These are phyloP conservation scores for Termitomyces sp. DNA, from an alignment of 1,284 basidiomycete species.

Conservation along the genomic window DNA sequence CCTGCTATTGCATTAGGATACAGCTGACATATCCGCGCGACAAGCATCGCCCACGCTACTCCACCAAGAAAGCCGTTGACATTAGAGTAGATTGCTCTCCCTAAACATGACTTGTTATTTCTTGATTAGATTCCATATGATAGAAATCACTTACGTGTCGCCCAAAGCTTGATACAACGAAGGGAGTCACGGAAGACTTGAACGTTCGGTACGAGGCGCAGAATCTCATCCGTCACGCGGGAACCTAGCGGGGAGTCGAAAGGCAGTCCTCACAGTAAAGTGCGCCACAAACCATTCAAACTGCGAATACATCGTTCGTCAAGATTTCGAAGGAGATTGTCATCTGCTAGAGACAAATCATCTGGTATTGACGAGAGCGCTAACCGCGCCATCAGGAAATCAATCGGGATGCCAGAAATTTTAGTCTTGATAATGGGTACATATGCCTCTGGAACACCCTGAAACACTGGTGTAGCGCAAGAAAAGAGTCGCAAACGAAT, in stretches of 20 bases:
- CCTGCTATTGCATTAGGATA: constrained; percentile 95
- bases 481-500: constrained; percentile 2
- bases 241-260: constrained; percentile 56
- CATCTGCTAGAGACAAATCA: constrained; percentile 85
- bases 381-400: constrained; percentile 90
- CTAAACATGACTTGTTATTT: constrained; percentile 34
- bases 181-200: constrained; percentile 92
- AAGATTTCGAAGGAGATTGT: constrained; percentile 87
- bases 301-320: constrained; percentile 95
- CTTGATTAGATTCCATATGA: constrained; percentile 8
- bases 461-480: constrained; percentile 14
- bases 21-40: constrained; percentile 97
- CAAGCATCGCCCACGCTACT: constrained; percentile 98
- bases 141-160: constrained; percentile 67
- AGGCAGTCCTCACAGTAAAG: background rate
- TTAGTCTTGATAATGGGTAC: constrained; percentile 94
- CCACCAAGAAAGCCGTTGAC: constrained; percentile 97
- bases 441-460: constrained; percentile 95
- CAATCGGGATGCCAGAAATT: constrained; percentile 90
- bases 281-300: constrained; percentile 69
- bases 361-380: constrained; percentile 86
- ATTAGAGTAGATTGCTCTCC: constrained; percentile 96
- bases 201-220: constrained; percentile 93
- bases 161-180: constrained; percentile 97
- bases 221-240: constrained; percentile 93